Base-by-base conservation (phyloP, 2,329 filamentous ascomycete genomes). In the Colletotrichum sp. region DNA sequence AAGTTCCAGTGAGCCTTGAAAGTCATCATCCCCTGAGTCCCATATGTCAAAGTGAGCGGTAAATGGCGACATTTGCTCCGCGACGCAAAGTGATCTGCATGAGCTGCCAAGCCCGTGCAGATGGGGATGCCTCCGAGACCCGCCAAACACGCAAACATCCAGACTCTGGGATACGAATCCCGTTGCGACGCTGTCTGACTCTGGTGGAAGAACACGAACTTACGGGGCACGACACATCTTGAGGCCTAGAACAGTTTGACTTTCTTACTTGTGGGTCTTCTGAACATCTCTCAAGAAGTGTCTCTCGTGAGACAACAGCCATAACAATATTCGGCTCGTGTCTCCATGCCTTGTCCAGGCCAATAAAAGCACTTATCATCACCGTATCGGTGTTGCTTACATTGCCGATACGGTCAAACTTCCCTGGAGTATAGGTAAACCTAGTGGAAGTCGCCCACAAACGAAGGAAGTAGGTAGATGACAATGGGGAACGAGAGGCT, bases 11-110 rank as follows among this genome's bases (percentile, higher is more conserved):
- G 44, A 52, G 44, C n/a, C n/a, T 24, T 22, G 44, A 5, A 52
- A 13, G 0, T 1, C 44, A 52, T 24, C 6, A 5, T 22, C 3
- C 6, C 44, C 44, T 52, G 44, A 13, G 1, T 1, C 3, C 1
- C 1, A 1, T 22, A 22, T 6, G 10, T 4, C n/a, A 22, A 22
- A 22, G 6, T 24, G 2, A 52, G 44, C n/a, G n/a, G 6, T 0
- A 52, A 0, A 52, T 52, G 44, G 44, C n/a, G 44, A 52, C 10
- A 52, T 52, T 13, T 7, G 44, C 44, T 52, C n/a, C 44, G 44
- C 44, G 44, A 52, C n/a, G 44, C 44, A 52, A 52, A 52, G 44
- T 52, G 44, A 52, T 52, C 44, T 52, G 44, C 44, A 52, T 52
- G 1, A 24, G 44, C 44, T 52, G 44, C 44, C 44, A 52, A 52